Conservation (phyloP, 208 protist species). For the Leishmania arabica region DNA sequence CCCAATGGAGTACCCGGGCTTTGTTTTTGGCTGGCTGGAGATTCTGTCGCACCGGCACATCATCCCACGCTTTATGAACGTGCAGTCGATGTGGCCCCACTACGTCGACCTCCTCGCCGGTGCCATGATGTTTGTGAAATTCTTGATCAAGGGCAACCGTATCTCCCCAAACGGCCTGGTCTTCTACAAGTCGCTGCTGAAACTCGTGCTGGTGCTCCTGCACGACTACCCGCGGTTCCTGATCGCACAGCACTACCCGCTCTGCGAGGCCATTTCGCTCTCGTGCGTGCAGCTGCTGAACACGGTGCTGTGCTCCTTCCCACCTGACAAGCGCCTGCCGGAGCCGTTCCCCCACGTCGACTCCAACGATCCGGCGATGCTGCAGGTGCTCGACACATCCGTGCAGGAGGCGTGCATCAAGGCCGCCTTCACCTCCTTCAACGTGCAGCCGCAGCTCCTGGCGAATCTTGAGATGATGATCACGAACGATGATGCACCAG, state of each 20-base stretch:
- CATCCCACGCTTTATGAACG: conserved; percentile 96
- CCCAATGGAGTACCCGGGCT: conserved; percentile 95
- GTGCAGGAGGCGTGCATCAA: conserved; percentile 89
- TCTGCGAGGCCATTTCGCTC: conserved; percentile 95
- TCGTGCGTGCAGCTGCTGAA: conserved; percentile 99
- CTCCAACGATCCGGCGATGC: conserved; percentile 89
- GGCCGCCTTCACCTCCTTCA: conserved; percentile 45
- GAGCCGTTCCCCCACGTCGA: conserved; percentile 89
- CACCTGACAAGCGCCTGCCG: conserved; percentile 95
- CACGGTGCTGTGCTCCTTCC: conserved; percentile 96
- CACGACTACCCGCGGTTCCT: conserved; percentile 99
- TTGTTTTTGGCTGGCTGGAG: conserved; percentile 99
- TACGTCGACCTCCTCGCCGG: conserved; percentile 77
- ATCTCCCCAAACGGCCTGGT: conserved; percentile 77
- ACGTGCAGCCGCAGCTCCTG: conserved; percentile 54
- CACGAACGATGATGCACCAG: conserved; percentile 44
- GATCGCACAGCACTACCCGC: conserved; percentile 97
- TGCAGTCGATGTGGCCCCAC: conserved; percentile 45
- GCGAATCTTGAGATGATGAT: conserved; percentile 35
- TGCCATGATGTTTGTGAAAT: conserved; percentile 79
- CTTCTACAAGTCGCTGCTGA: conserved; percentile 92
- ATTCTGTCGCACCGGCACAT: conserved; percentile 97
- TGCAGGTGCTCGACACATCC: conserved; percentile 82
- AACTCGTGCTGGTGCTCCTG: conserved; percentile 96
- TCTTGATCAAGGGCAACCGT: conserved; percentile 55